Base-by-base conservation (phyloP, 129 eudicot genomes). In the Chrysanthemum makinoi region DNA sequence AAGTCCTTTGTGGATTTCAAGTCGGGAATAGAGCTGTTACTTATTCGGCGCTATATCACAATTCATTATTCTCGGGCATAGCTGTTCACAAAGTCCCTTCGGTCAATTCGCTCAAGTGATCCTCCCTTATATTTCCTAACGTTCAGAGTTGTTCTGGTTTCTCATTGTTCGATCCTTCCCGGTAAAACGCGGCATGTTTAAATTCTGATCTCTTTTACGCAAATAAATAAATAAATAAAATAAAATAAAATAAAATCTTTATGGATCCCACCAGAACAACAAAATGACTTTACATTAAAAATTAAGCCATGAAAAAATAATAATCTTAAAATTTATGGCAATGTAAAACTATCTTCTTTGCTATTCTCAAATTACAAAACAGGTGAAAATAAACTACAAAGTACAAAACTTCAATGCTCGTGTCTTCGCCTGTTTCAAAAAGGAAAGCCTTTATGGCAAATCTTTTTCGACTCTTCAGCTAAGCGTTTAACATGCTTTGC, bases 401-500 rank as follows among this genome's bases (percentile, higher is more conserved):
- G 3, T 11, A 2, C 3, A 49, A 61, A 61, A 14, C 22, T 6
- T 24, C 44, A 2, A 48, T 17, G 5, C 49, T 79, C 83, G 43
- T 35, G 43, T 35, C 43, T 35, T 35, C 77, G 30, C 58, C 11
- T 13, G 10, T 13, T 62, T 83, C 84, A 88, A 59, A 86, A 86
- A 1, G 91, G 91, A 61, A 86, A 86, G 13, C 89, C 89, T 77
- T 54, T 76, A 22, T 20, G 70, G 18, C 5, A 9, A 55, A 4
- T 55, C 69, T 64, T 83, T 64, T 75, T 86, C 1, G 83, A 80
- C n/a, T 89, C 68, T 64, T 83, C 91, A 13, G 91, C 96, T 65
- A 88, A 73, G 6, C 90, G 68, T 72, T 77, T 88, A 6, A 88
- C 88, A 62, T 74, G 33, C 61, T 88, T 86, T 17, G 83, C 87